Percentiles rank a stretch among this genome's conserved stretches.
Evolutionary conservation across 129 eudicot species (phyloP).

Genomic region (Artemisia annua): DNA sequence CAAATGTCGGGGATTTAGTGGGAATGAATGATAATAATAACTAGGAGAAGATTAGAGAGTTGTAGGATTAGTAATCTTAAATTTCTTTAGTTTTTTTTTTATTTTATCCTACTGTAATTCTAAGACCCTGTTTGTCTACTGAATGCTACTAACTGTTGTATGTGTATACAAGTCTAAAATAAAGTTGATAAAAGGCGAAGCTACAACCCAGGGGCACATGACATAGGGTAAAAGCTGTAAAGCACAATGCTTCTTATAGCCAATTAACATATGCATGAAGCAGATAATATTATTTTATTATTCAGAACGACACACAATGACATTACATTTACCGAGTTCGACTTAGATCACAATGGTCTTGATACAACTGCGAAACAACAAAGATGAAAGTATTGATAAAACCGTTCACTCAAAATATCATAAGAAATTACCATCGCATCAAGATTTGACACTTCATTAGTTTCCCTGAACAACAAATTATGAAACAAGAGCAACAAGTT

Average conservation of each 20-base stretch:
- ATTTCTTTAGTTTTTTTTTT: too few species aligned
- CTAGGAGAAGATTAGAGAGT: too few species aligned
- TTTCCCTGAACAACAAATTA: not conserved
- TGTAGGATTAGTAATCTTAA: too few species aligned
- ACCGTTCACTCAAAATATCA: constrained; percentile 23
- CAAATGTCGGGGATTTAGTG: too few species aligned
- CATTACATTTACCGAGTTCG: constrained; percentile 18
- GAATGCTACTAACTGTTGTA: too few species aligned
- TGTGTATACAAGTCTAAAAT: too few species aligned
- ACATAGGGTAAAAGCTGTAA: not conserved
- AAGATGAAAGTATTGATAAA: constrained; percentile 2
- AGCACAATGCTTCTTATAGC: too few species aligned
- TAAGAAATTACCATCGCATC: constrained; percentile 10
- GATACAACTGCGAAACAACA: constrained; percentile 19
- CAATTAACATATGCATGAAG: too few species aligned
- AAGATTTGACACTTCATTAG: constrained; percentile 3
- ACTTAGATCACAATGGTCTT: constrained; percentile 18
- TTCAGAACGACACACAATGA: constrained; percentile 19
- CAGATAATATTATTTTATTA: not conserved
- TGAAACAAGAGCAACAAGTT: not conserved
- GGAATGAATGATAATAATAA: not conserved
- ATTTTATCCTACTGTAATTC: not conserved
- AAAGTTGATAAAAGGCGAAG: too few species aligned
- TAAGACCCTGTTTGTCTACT: not conserved
- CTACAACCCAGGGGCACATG: too few species aligned